Evolutionary conservation across 306 rosid species (phyloP).

Genomic region (Acacia crassicarpa): DNA sequence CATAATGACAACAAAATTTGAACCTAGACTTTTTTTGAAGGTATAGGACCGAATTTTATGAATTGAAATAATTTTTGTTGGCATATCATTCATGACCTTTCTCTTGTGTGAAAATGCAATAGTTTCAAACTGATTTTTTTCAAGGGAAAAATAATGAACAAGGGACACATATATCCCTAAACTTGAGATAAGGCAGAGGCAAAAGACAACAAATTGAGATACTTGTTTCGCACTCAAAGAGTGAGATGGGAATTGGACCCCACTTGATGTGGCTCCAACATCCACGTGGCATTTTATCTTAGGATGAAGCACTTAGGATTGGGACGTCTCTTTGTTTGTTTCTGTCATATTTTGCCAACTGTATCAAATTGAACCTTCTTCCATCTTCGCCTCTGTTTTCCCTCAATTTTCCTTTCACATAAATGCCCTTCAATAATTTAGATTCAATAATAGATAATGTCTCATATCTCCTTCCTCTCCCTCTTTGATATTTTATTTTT

Average conservation of each 20-base stretch:
- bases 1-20: neutral
- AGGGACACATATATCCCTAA: neutral
- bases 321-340: constrained; percentile 2
- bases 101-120: neutral
- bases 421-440: neutral
- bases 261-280: neutral
- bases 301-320: neutral
- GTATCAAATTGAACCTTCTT: constrained; percentile 16
- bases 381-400: constrained; percentile 16
- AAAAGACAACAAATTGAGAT: neutral
- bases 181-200: neutral
- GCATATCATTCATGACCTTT: neutral
- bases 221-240: neutral
- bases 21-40: neutral
- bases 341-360: neutral
- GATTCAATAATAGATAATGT: neutral
- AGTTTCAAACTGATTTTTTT: neutral
- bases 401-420: neutral
- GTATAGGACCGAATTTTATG: neutral
- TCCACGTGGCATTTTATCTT: constrained; percentile 3
- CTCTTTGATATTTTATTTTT: neutral
- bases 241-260: neutral
- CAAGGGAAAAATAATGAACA: neutral
- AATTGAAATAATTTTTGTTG: neutral
- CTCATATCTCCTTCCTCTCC: neutral